Evolutionary conservation across 176 grass and related monocot species (phyloP).

Genomic region (Phoenix roebelenii): DNA sequence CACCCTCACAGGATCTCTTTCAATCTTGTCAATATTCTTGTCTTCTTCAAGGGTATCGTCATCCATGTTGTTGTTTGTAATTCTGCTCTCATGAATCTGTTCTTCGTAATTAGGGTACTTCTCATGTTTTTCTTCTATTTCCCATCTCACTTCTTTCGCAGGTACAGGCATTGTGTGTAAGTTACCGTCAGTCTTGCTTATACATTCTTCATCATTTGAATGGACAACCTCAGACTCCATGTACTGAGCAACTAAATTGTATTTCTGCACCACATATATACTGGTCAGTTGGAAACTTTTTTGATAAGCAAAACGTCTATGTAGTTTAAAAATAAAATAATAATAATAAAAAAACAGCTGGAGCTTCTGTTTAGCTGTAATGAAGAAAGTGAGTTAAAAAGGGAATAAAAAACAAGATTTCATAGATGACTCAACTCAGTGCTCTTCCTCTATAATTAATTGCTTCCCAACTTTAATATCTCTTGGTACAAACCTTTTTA

Average conservation of each 20-base stretch:
- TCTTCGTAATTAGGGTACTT: not conserved
- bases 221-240: not conserved
- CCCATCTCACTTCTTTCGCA: not conserved
- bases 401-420: too few species aligned
- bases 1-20: not conserved
- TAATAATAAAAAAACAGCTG: too few species aligned
- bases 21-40: not conserved
- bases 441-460: too few species aligned
- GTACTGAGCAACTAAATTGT: not conserved
- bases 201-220: not conserved
- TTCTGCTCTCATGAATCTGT: not conserved
- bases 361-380: too few species aligned
- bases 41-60: not conserved
- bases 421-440: too few species aligned
- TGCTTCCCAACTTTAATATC: too few species aligned
- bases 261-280: too few species aligned
- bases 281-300: too few species aligned
- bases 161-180: not conserved
- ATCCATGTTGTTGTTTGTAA: not conserved
- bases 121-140: not conserved
- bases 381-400: too few species aligned
- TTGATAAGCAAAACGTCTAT: too few species aligned
- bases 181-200: not conserved
- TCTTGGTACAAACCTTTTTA: not conserved
- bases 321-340: too few species aligned